These are phyloP conservation scores for Gastrolobium bilobum DNA, from an alignment of 306 rosid genomes.

Conservation along the genomic window DNA sequence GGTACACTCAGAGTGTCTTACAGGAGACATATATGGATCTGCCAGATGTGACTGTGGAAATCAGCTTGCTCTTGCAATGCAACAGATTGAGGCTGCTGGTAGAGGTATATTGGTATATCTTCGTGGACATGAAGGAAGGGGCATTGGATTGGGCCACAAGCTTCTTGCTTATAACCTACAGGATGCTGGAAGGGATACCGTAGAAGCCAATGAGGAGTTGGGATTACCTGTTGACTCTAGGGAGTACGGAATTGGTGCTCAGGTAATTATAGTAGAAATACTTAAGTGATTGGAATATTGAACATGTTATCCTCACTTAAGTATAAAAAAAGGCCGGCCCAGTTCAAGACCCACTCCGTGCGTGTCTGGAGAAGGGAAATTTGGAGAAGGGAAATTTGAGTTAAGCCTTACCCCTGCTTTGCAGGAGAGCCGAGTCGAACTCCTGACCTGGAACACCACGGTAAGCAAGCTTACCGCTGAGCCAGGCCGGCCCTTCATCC, in stretches of 20 bases:
- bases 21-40: constrained; percentile 96
- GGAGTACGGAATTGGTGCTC: constrained; percentile 95
- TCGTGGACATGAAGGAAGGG: constrained; percentile 98
- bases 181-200: constrained; percentile 86
- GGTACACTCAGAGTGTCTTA: constrained; percentile 97
- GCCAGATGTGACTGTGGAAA: constrained; percentile 96
- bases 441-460: no score
- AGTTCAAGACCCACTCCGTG: no score
- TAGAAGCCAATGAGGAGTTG: constrained; percentile 95
- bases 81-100: constrained; percentile 93
- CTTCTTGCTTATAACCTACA: constrained; percentile 92
- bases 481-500: no score
- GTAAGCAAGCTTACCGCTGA: no score
- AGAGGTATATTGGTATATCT: constrained; percentile 91
- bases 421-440: no score
- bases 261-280: constrained; percentile 61
- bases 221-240: constrained; percentile 98
- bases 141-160: constrained; percentile 97
- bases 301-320: background rate
- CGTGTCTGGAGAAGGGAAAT: no score
- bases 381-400: no score
- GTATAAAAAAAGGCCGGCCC: no score
- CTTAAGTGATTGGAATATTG: constrained; percentile 4
- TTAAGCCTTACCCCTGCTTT: no score
- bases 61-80: constrained; percentile 91